These are phyloP conservation scores for Hyaloperonospora brassicae DNA, from an alignment of 352 stramenopile genomes.

Conservation along the genomic window DNA sequence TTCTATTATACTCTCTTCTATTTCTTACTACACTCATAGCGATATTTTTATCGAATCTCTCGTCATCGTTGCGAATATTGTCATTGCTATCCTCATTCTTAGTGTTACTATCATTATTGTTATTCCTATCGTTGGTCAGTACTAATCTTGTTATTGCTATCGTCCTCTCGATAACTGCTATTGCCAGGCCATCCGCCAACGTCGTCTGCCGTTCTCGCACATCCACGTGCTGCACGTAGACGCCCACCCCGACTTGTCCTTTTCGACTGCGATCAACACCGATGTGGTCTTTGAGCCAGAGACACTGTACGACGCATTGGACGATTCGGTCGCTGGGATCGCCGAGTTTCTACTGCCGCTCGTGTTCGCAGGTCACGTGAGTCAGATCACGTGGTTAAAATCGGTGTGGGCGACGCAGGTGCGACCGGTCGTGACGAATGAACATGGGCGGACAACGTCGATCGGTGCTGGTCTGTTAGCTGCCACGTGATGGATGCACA, in stretches of 20 bases:
- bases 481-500: constrained; percentile 4
- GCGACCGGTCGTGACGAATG: constrained; percentile 8
- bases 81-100: no score
- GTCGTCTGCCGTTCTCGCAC: constrained; percentile 48
- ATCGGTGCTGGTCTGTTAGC: background rate
- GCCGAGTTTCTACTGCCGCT: constrained; percentile 80
- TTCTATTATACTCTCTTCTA: background rate
- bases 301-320: constrained; percentile 64
- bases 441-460: background rate
- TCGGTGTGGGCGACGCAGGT: constrained; percentile 67
- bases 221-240: constrained; percentile 80
- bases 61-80: no score
- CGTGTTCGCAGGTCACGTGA: constrained; percentile 72
- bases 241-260: constrained; percentile 81
- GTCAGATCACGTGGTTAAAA: constrained; percentile 73
- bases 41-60: no score
- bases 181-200: constrained; percentile 59
- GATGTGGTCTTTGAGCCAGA: constrained; percentile 54
- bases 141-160: no score
- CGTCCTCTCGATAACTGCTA: no score
- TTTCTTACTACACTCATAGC: no score
- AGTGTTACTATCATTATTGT: no score
- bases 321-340: constrained; percentile 62
- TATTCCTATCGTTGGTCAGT: no score
- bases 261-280: constrained; percentile 36